These are phyloP conservation scores for Omphalotus guepiniiformis DNA, from an alignment of 768 basidiomycete species.

Conservation along the genomic window DNA sequence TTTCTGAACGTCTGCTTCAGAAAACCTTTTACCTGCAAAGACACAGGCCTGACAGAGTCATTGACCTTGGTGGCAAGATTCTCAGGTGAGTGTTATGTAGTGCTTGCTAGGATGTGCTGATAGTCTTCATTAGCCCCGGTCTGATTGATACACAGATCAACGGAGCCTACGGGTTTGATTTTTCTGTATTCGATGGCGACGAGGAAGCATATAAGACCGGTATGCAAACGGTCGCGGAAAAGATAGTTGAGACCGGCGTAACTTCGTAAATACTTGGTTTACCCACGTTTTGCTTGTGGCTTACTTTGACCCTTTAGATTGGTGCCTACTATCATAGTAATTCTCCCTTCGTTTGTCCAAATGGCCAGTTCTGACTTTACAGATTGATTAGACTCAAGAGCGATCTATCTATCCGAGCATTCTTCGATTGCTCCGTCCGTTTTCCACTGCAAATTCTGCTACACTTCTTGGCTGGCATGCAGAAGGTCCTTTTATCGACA, in stretches of 20 bases:
- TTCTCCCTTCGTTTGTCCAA: background rate
- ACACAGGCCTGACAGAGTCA: conserved; percentile 55
- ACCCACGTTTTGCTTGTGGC: conserved; percentile 11
- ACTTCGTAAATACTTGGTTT: conserved; percentile 62
- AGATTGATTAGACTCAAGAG: conserved; percentile 89
- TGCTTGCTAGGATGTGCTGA: conserved; percentile 5
- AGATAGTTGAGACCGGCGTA: conserved; percentile 83
- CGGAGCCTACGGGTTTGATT: conserved; percentile 85
- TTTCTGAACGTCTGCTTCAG: conserved; percentile 29
- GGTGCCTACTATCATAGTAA: conserved; percentile 69
- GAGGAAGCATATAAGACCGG: conserved; percentile 66
- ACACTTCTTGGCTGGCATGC: conserved; percentile 85
- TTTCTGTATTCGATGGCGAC: conserved; percentile 74
- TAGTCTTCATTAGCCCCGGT: conserved; percentile 56
- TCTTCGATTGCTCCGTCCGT: conserved; percentile 63
- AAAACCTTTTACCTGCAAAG: conserved; percentile 61
- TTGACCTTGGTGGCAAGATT: conserved; percentile 76
- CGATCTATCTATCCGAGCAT: conserved; percentile 69
- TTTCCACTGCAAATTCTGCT: conserved; percentile 59
- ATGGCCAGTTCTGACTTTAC: conserved; percentile 3
- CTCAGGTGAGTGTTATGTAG: conserved; percentile 44
- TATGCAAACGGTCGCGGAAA: conserved; percentile 64
- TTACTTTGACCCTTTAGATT: conserved; percentile 30
- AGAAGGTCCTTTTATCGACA: conserved; percentile 85
- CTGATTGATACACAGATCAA: conserved; percentile 88